Base-by-base conservation (phyloP, 257 asterid genomes). In the Solanum ahanhuiri region DNA sequence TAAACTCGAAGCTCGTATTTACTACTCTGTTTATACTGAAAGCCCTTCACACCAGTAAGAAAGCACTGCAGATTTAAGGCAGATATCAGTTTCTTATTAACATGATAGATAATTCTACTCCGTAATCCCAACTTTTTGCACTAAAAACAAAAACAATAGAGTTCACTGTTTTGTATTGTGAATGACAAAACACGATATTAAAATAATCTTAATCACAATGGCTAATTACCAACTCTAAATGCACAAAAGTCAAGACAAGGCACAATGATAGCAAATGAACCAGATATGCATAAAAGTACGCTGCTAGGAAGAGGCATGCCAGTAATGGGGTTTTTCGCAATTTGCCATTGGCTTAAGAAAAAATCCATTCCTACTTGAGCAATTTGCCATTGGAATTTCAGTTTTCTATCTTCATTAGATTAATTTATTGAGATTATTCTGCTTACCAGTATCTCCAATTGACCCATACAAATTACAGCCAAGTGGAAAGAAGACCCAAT, bases 1-100 rank as follows among this genome's bases (percentile, higher is more conserved):
- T 87, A 93, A 85, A 91, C 96, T 48, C 87, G 97, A 82, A 97
- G 98, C 90, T 94, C 97, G 83, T 91, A 97, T 41, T 90, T 87
- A 88, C 89, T 70, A 90, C 93, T 93, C 67, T 83, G 79, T 89
- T 86, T 94, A 88, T 88, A 94, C 70, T 92, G 95, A 86, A 95
- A 97, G 76, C 94, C 92, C 91, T 93, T 97, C 76, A 97, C 98
- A 67, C 96, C 98, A 12, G 98, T 92, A 69, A 94, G 85, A 85
- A 94, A 86, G 86, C 98, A 92, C 99, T 96, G 91, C 93, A 91
- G 88, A 82, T 85, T 86, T 54, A 64, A 84, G 58, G 76, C 85
- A 86, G 35, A 20, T 83, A 73, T 71, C 87, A 63, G 72, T 31
- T 23, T 69, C 76, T 28, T 6, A 51, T 45, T 45, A 58, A 63